Evolutionary conservation across 495 filamentous ascomycete genomes (phyloP), one percentile per base, ranked within the genome.

Genomic region (Neurospora sp.): DNA sequence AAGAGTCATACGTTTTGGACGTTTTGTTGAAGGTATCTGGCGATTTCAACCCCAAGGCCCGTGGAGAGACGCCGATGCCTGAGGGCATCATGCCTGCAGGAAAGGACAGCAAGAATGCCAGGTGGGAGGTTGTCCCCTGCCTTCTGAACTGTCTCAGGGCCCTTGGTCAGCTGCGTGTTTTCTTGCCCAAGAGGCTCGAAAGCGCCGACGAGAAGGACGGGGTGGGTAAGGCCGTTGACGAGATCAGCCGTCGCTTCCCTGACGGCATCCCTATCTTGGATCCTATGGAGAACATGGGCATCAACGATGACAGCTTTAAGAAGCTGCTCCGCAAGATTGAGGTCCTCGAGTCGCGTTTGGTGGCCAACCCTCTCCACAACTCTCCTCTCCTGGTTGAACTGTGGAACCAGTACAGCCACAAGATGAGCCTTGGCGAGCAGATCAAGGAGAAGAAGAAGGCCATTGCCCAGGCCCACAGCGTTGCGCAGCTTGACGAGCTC

Each of bases 291-390:
- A 92, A 96, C 77, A 98, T 98, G 96, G 84, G 87, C 16, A 98
- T 99, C 79, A 90, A 85, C 18, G 96, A 98, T 79, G 93, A 96
- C 6, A 89, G 88, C 0, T 98, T 98, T 84, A 98, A 97, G 85
- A 92, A 93, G 77, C 87, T 96, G 4, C 89, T 98, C 12, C 89
- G 95, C 75, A 98, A 97, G 89, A 97, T 98, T 72, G 96, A 99
- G 79, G 92, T 97, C 37, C 88, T 98, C 8, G 96, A 99, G 80
- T 93, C 94, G n/a, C 89, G 91, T 38, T 84, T 99, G n/a, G 81
- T 97, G 7, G 83, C 90, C 14, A 97, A 97, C 76, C 93, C 95
- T 16, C 86, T 99, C 38, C 93, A 98, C 81, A 92, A 93, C 74
- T 97, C 94, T 6, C 91, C 94, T 3, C 87, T 93, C 14, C 84